phyloP scores from a whole-genome alignment of 345 rosid genomes.

The Eucalyptus curtisii region DNA sequence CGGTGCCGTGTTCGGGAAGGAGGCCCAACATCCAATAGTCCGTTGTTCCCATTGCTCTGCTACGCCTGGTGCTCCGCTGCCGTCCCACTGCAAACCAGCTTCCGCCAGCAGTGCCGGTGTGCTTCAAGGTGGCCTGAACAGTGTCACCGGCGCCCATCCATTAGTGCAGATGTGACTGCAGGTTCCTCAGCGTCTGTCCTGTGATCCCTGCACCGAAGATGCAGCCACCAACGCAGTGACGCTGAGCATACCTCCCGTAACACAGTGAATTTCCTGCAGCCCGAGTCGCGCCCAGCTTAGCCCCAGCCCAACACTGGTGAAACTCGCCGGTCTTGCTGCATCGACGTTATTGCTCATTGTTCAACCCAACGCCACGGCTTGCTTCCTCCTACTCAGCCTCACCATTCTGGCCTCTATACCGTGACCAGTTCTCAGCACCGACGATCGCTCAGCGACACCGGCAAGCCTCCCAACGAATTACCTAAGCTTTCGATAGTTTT shows the following conservation, averaged over 20 bases:
- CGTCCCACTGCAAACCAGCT: neutral
- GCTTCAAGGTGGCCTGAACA: neutral
- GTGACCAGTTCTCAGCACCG: neutral
- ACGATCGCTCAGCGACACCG: neutral
- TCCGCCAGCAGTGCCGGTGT: neutral
- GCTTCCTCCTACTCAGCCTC: too few species aligned
- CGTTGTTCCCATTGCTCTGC: neutral
- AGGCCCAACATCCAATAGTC: neutral
- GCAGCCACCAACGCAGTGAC: neutral
- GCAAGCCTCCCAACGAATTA: neutral
- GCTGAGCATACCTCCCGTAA: neutral
- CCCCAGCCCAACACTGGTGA: neutral
- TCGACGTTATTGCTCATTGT: neutral
- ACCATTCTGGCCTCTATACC: neutral
- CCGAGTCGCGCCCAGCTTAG: neutral
- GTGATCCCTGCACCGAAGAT: neutral
- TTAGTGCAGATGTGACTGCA: too few species aligned
- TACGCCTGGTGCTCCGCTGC: neutral
- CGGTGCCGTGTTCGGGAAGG: neutral
- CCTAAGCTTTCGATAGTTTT: too few species aligned
- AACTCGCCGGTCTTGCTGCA: neutral
- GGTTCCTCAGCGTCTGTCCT: neutral
- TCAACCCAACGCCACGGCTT: too few species aligned
- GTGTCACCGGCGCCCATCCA: neutral
- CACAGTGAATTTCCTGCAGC: neutral